Evolutionary conservation across 345 rosid genomes (phyloP), one percentile per base, ranked within the genome.

Genomic region (Brassica cretica): DNA sequence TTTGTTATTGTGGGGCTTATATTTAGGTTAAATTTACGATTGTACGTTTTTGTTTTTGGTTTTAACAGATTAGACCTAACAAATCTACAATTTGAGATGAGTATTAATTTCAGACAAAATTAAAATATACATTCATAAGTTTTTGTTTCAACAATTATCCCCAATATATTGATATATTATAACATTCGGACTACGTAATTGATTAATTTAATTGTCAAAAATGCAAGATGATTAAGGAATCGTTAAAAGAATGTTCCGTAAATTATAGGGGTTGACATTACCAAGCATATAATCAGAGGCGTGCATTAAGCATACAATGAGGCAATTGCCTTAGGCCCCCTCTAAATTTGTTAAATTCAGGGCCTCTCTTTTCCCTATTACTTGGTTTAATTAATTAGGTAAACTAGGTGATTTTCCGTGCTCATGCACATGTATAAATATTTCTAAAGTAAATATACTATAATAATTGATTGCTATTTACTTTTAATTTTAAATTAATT

Each of bases 251-350:
- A 78, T 65, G 63, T 59, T 66, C 30, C 24, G 14, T 35, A 35
- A 14, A n/a, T 46, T 49, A 18, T 64, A 32, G 5, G 59, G 8
- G 82, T 79, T 79, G 82, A 79, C 82, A 74, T 79, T 79, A 49
- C 25, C 2, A 65, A 30, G 66, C 6, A 12, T 16, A 33, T 21
- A 21, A 21, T 21, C 29, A 27, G 29, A 27, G 29, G 29, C 35
- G 35, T 32, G 35, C 35, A 4, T 32, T 32, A 32, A 5, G 35
- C 35, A 32, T 32, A 32, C 35, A 32, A 32, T 32, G 6, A 32
- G 35, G 6, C 5, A 32, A 32, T 32, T 32, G 35, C 35, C 35
- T 5, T 5, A 32, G 35, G 29, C 29, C 29, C 29, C 29, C 29
- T 27, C 29, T 27, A 27, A 27, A 27, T 0, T 27, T 27, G 4